A percentile compares a stretch with the other conserved stretches of the same genome.
Evolutionary conservation across 2,329 filamentous ascomycete species (phyloP).

Genomic region (Calonectria pseudoturangicola): DNA sequence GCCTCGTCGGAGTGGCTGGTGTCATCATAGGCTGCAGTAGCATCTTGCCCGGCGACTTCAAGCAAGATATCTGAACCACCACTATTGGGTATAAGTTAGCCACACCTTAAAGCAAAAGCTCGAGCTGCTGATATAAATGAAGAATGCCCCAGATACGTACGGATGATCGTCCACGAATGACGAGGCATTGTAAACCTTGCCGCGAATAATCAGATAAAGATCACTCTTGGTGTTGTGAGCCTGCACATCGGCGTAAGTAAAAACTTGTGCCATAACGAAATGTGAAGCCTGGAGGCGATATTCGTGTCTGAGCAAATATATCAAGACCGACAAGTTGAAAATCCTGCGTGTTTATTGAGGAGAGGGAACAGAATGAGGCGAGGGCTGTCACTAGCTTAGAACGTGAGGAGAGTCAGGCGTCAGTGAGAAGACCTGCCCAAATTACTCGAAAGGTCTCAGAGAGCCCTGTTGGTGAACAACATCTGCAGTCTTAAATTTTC

Average conservation of each 20-base stretch:
- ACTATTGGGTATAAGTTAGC: constrained; percentile 27
- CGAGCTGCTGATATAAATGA: not conserved
- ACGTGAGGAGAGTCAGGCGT: not conserved
- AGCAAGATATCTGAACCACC: constrained; percentile 38
- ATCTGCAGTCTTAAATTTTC: not conserved
- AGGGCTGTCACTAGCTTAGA: not conserved
- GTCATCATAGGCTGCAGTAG: constrained; percentile 37
- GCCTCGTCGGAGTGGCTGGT: constrained; percentile 39
- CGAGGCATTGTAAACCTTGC: constrained; percentile 33
- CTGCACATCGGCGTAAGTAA: constrained; percentile 31
- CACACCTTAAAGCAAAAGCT: not conserved
- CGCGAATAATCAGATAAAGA: constrained; percentile 37
- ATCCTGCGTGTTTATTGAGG: not conserved
- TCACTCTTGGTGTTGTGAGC: constrained; percentile 34
- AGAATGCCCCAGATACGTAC: constrained; percentile 21
- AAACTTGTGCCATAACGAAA: constrained; percentile 26
- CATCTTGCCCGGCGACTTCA: constrained; percentile 42
- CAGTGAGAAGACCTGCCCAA: not conserved
- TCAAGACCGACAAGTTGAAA: not conserved
- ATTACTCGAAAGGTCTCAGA: not conserved
- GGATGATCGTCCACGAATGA: constrained; percentile 35
- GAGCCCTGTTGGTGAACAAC: not conserved
- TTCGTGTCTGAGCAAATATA: not conserved
- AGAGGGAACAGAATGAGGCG: not conserved
- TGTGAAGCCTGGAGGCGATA: not conserved